Conservation (phyloP, 352 stramenopile species). For the Poterioochromonas sp. region DNA sequence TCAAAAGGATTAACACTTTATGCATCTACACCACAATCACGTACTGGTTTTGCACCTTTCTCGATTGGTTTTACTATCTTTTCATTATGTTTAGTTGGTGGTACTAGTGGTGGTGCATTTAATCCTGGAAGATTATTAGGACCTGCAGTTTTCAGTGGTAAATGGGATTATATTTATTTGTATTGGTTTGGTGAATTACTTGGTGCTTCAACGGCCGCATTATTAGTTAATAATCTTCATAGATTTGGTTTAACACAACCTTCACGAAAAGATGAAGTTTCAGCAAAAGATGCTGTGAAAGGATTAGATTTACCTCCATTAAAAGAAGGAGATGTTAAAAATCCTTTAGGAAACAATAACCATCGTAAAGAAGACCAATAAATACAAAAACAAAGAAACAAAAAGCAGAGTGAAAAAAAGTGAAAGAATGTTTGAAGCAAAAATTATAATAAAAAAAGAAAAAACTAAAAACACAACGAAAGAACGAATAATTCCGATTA, state of each 20-base stretch:
- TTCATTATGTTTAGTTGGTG: not conserved
- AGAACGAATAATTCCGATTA: no score
- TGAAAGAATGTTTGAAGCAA: no score
- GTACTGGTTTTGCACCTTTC: constrained; percentile 31
- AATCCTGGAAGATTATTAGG: constrained; percentile 20
- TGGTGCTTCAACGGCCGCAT: not conserved
- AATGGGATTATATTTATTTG: constrained; percentile 4
- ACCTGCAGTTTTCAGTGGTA: constrained; percentile 20
- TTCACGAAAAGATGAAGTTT: constrained; percentile 7
- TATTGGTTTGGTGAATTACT: constrained; percentile 1
- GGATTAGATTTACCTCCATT: not conserved
- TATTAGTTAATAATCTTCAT: constrained; percentile 27
- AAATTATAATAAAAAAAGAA: no score
- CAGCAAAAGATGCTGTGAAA: not conserved
- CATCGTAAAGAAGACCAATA: no score
- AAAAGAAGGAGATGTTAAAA: not conserved
- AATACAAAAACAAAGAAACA: no score
- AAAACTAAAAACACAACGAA: no score
- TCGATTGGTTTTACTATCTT: constrained; percentile 25
- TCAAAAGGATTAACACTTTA: constrained; percentile 4
- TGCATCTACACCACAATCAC: constrained; percentile 17
- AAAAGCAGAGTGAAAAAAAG: no score
- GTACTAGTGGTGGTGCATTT: constrained; percentile 23
- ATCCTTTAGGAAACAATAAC: not conserved
- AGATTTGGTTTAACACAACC: constrained; percentile 4